phyloP scores from a whole-genome alignment of 2,329 filamentous ascomycete genomes.

The Colletotrichum destructivum region DNA sequence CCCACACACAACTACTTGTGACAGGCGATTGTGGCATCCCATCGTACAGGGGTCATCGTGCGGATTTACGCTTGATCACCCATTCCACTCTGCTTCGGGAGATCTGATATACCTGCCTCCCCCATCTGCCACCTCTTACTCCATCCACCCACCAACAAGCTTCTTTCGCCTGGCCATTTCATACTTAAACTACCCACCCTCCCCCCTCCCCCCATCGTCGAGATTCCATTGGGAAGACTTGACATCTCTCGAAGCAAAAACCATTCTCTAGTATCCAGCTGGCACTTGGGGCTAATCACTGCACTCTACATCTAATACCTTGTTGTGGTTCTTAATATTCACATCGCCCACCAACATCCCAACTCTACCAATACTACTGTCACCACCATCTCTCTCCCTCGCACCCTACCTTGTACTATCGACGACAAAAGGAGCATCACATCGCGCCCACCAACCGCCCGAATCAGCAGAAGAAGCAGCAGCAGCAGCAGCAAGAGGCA shows the following conservation, averaged over 20 bases:
- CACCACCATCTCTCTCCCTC: constrained; percentile 16
- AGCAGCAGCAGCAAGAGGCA: constrained; percentile 45
- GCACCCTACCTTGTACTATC: constrained; percentile 17
- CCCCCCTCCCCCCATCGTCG: constrained; percentile 43
- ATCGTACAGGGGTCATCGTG: constrained; percentile 61
- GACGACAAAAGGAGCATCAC: constrained; percentile 32
- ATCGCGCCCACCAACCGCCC: not conserved
- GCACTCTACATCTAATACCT: constrained; percentile 45
- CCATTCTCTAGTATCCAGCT: constrained; percentile 50
- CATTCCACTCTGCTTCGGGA: constrained; percentile 53
- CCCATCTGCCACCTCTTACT: constrained; percentile 41
- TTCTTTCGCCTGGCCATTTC: constrained; percentile 55
- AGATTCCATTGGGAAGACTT: constrained; percentile 41
- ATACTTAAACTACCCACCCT: constrained; percentile 63
- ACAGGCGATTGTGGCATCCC: constrained; percentile 63
- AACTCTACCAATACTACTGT: too few species aligned
- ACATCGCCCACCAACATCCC: constrained; percentile 23
- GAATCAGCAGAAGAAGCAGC: constrained; percentile 20
- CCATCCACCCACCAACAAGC: constrained; percentile 57
- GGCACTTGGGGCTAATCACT: constrained; percentile 53
- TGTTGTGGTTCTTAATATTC: constrained; percentile 46
- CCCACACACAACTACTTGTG: constrained; percentile 68
- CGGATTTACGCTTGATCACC: constrained; percentile 68
- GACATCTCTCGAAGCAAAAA: constrained; percentile 47
- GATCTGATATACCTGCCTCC: constrained; percentile 48